phyloP scores from a whole-genome alignment of 2,329 filamentous ascomycete genomes.

The Magnaporthiopsis rhizophila region DNA sequence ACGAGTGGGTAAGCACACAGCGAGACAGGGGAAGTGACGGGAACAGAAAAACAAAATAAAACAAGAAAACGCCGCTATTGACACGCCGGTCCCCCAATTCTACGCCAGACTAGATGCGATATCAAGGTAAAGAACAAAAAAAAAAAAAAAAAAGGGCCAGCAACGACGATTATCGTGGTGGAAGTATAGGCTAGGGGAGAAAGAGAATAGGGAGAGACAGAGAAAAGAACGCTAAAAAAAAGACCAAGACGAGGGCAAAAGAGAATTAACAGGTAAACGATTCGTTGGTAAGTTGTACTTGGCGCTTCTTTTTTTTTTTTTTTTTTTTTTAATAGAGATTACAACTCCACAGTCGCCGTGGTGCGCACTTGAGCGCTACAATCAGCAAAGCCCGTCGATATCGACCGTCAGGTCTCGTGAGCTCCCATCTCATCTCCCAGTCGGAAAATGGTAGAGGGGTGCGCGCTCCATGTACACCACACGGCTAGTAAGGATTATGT shows the following conservation, averaged over 20 bases:
- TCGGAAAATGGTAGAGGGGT: not conserved
- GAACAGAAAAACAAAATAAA: not conserved
- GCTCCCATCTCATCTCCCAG: not conserved
- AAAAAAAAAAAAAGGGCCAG: not conserved
- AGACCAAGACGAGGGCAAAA: not conserved
- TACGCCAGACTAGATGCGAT: slow-evolving; percentile 5
- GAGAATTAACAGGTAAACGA: not conserved
- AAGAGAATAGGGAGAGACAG: not conserved
- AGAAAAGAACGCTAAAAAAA: not conserved
- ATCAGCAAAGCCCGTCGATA: not conserved
- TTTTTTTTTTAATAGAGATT: not conserved
- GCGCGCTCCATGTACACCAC: not conserved
- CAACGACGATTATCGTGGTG: not conserved
- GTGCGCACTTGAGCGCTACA: not conserved
- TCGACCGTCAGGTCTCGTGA: not conserved
- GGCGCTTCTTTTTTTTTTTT: not conserved
- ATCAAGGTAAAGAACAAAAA: not conserved
- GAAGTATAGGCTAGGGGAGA: not conserved
- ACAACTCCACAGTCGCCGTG: not conserved
- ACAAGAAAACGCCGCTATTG: slow-evolving; percentile 1
- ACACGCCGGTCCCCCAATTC: not conserved
- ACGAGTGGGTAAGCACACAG: not conserved
- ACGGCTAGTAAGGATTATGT: slow-evolving; percentile 3
- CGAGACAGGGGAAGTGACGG: not conserved
- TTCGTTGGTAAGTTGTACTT: not conserved